A percentile compares a stretch with the other conserved stretches of the same genome.
Conservation (phyloP, 2,329 filamentous ascomycete species). For the Botrytis byssoidea region DNA sequence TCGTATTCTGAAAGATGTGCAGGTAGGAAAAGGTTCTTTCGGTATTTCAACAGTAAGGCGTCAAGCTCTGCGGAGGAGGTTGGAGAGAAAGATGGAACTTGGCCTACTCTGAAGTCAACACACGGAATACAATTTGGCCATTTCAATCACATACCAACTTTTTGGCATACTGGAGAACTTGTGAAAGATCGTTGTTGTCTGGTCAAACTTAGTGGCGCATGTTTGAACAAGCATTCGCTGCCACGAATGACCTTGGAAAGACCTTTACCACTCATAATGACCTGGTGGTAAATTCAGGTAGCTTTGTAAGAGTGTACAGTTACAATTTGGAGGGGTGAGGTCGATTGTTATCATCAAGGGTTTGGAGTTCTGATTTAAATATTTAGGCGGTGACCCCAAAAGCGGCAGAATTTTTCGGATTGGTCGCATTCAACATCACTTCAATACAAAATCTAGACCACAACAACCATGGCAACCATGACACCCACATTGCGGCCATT, state of each 20-base stretch:
- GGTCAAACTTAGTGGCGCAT: conserved; percentile 13
- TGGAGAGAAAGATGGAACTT: conserved; percentile 44
- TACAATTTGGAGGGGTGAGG: background rate
- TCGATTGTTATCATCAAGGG: background rate
- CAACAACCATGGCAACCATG: conserved; percentile 35
- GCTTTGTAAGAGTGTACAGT: background rate
- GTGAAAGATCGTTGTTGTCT: conserved; percentile 33
- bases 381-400: conserved; percentile 18
- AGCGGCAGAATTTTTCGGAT: conserved; percentile 27
- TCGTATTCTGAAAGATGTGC: conserved; percentile 54
- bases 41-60: conserved; percentile 51
- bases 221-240: conserved; percentile 27
- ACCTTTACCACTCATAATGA: conserved; percentile 28
- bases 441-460: conserved; percentile 7
- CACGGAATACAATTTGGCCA: background rate
- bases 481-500: conserved; percentile 58
- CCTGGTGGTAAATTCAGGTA: background rate
- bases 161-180: conserved; percentile 32
- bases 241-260: conserved; percentile 25
- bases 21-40: conserved; percentile 61
- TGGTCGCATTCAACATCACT: conserved; percentile 25
- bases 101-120: conserved; percentile 24
- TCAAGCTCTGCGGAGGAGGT: conserved; percentile 56
- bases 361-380: background rate
- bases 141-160: conserved; percentile 29